Evolutionary conservation across 1,284 basidiomycete species (phyloP), one percentile per base, ranked within the genome.

Genomic region (Sanghuangporus baumii): DNA sequence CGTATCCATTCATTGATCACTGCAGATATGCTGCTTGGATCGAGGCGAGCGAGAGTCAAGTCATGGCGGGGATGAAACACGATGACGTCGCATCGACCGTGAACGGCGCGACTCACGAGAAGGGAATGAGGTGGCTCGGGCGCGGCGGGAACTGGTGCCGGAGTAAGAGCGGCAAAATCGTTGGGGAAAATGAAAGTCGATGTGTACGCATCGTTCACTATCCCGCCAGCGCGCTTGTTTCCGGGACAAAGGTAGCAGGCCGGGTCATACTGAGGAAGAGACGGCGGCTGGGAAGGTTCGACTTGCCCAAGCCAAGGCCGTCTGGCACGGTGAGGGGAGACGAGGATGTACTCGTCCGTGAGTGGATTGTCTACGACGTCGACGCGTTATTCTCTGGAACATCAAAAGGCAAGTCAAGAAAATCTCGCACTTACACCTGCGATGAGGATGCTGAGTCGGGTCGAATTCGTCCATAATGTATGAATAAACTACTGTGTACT

Each of bases 31-130:
- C 93, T 89, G 0, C 75, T 67, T 0, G 80, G 67, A 0, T 77
- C 66, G 67, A 98, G 82, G 61, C 87, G 83, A 0, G 96, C 89
- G 23, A 98, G 82, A 1, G 94, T 95, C n/a, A 96, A 77, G 72
- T 96, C 92, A 73, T 98, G 96, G 55, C 88, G 78, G 1, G 93
- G 94, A 72, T 94, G 89, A 75, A 96, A 98, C 71, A 93, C 85
- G 62, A 98, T 74, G 34, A 98, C 96, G 72, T 94, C 93, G 75
- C 94, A 98, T 20, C 81, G 82, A 8, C 96, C 96, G 60, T 91
- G 81, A 0, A 94, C 84, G 0, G 94, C 89, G 65, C 90, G 79
- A 0, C 81, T 78, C 2, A 79, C 81, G 64, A 96, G 82, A 54
- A 97, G 75, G 0, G 85, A 84, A 67, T 91, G 87, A 0, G 78